These are phyloP conservation scores for Candida berthetii DNA, from an alignment of 805 yeast species.

Conservation along the genomic window DNA sequence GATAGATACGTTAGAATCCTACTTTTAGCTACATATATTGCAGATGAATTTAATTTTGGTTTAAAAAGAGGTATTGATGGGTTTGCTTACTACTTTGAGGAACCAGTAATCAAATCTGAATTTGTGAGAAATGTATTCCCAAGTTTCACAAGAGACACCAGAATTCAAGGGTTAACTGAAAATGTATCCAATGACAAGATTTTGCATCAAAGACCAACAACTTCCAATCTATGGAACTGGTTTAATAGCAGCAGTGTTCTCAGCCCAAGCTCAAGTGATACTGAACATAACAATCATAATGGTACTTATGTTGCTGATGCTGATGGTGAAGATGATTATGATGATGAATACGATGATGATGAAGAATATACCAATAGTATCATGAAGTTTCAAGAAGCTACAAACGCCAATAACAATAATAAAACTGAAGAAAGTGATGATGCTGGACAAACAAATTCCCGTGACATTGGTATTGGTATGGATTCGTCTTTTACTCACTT, in stretches of 20 bases:
- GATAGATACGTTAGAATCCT: constrained; percentile 47
- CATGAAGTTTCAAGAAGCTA: not conserved
- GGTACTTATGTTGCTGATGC: constrained; percentile 3
- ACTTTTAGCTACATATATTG: constrained; percentile 42
- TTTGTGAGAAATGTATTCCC: constrained; percentile 2
- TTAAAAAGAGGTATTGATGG: constrained; percentile 38
- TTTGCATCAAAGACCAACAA: constrained; percentile 2
- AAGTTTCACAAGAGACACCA: constrained; percentile 1
- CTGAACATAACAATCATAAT: not conserved
- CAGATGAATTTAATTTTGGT: constrained; percentile 50
- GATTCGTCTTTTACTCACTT: constrained; percentile 51
- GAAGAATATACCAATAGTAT: constrained; percentile 3
- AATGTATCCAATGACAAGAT: constrained; percentile 4
- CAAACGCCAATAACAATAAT: not conserved
- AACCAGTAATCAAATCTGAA: not conserved
- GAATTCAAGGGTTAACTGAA: constrained; percentile 11
- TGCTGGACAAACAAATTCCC: constrained; percentile 13
- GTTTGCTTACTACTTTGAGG: constrained; percentile 32
- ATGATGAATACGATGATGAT: constrained; percentile 3
- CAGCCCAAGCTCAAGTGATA: not conserved
- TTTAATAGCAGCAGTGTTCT: not conserved
- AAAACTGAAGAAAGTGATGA: not conserved
- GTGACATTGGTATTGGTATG: constrained; percentile 51
- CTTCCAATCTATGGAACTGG: not conserved
- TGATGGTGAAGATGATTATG: constrained; percentile 12